Evolutionary conservation across 164 flowering plant species (phyloP), one percentile per base, ranked within the genome.

Genomic region (Dillenia turbinata): DNA sequence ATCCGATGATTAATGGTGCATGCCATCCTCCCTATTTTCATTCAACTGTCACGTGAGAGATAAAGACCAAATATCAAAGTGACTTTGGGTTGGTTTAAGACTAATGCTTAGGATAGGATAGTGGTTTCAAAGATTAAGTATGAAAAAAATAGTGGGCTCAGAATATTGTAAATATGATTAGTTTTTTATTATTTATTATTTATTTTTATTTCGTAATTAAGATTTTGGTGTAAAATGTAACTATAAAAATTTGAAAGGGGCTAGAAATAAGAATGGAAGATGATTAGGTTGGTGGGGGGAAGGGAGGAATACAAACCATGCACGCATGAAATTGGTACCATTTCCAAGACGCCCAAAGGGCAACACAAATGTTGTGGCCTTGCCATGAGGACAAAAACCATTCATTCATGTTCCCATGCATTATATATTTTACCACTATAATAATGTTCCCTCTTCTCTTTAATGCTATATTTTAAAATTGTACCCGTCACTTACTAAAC

Each of bases 281-380:
- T n/a, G 26, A 24, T 24, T 24, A 24, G 1, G 26, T 24, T 3
- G 26, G 1, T 24, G 3, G 26, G 26, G 40, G 40, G 40, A 26
- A 26, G 40, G 40, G 0, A 26, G 40, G 40, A 26, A 26, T 26
- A 26, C 1, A 22, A 5, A 16, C 44, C 59, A 59, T 52, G 67
- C 63, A 62, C 65, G 67, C 54, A 43, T 57, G 40, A 26, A 48
- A 63, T 64, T 52, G 62, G 8, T 49, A 43, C 46, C 63, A 47
- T 73, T 72, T 83, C 85, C 40, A 26, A 26, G 40, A 81, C 83
- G 79, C 81, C 81, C 79, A 63, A 80, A 72, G 86, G 82, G 77
- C 80, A 80, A 81, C 92, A 87, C 83, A 81, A 77, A 63, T 78
- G 77, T 79, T 84, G 89, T 79, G 88, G 66, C 75, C 62, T 67